Evolutionary conservation across 1,139 yeast genomes (phyloP).

Genomic region (Magnusiomyces suaveolens): DNA sequence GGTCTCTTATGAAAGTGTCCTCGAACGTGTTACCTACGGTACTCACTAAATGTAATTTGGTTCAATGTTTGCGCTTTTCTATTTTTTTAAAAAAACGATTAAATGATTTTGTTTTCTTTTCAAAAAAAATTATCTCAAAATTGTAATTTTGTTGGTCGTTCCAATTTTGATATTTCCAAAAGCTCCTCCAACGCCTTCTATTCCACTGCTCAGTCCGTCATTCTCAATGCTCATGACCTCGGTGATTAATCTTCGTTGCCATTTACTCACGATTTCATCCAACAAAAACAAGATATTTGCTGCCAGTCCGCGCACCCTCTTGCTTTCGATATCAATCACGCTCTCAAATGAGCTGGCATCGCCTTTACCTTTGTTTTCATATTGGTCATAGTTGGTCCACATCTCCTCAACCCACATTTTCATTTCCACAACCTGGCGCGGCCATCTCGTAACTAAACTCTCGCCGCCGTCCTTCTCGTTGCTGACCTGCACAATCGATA

Average conservation of each 20-base stretch:
- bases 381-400: slow-evolving; percentile 34
- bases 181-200: neutral
- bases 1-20: slow-evolving; percentile 85
- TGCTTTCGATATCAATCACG: slow-evolving; percentile 36
- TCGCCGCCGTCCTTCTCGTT: slow-evolving; percentile 38
- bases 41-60: slow-evolving; percentile 35
- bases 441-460: slow-evolving; percentile 29
- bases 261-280: slow-evolving; percentile 28
- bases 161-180: neutral
- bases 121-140: no score
- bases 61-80: neutral
- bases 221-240: slow-evolving; percentile 18
- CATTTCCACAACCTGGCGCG: slow-evolving; percentile 31
- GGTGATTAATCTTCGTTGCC: slow-evolving; percentile 25
- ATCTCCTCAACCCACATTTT: slow-evolving; percentile 36
- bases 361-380: neutral
- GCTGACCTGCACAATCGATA: slow-evolving; percentile 17
- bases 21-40: slow-evolving; percentile 82
- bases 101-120: no score
- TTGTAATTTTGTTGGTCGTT: neutral
- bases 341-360: neutral
- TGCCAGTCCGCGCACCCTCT: slow-evolving; percentile 38
- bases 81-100: no score
- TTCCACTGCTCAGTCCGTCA: slow-evolving; percentile 1
- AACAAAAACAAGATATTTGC: slow-evolving; percentile 43